A percentile compares a stretch with the other conserved stretches of the same genome.
Evolutionary conservation across 306 rosid genomes (phyloP).

Genomic region (Cucumis sativus): DNA sequence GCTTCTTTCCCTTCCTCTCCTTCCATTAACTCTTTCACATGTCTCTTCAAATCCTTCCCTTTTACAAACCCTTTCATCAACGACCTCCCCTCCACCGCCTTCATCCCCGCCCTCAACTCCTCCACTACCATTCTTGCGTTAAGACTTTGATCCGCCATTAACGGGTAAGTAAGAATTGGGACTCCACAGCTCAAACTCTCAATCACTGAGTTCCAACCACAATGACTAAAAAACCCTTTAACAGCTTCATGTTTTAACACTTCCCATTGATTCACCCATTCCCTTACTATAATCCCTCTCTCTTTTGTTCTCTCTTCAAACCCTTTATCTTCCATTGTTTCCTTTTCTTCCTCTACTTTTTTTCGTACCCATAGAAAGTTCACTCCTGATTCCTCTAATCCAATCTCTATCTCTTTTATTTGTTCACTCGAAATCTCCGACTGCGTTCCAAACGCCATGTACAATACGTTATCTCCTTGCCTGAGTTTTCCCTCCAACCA

Average conservation of each 20-base stretch:
- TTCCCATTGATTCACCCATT: constrained; percentile 37
- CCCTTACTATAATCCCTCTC: constrained; percentile 33
- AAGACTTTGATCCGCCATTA: constrained; percentile 32
- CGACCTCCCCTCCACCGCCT: not conserved
- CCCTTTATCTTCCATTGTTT: not conserved
- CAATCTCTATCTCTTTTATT: constrained; percentile 27
- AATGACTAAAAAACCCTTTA: constrained; percentile 39
- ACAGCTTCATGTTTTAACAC: constrained; percentile 32
- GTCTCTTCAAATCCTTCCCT: constrained; percentile 20
- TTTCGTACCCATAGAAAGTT: constrained; percentile 33
- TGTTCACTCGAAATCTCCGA: constrained; percentile 18
- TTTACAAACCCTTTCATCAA: constrained; percentile 25
- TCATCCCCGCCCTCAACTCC: constrained; percentile 29
- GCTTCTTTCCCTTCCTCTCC: constrained; percentile 22
- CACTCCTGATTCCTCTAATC: constrained; percentile 25
- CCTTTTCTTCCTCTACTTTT: not conserved
- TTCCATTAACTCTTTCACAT: constrained; percentile 30
- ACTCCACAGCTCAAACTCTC: constrained; percentile 38
- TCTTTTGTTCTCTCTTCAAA: constrained; percentile 25
- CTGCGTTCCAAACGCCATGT: constrained; percentile 40
- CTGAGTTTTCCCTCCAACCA: constrained; percentile 25
- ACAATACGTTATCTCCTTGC: constrained; percentile 14
- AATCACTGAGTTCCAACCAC: constrained; percentile 44
- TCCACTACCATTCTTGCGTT: constrained; percentile 43
- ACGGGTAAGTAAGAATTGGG: constrained; percentile 38